phyloP scores from a whole-genome alignment of 2,329 filamentous ascomycete species.

The Alternaria arbusti region DNA sequence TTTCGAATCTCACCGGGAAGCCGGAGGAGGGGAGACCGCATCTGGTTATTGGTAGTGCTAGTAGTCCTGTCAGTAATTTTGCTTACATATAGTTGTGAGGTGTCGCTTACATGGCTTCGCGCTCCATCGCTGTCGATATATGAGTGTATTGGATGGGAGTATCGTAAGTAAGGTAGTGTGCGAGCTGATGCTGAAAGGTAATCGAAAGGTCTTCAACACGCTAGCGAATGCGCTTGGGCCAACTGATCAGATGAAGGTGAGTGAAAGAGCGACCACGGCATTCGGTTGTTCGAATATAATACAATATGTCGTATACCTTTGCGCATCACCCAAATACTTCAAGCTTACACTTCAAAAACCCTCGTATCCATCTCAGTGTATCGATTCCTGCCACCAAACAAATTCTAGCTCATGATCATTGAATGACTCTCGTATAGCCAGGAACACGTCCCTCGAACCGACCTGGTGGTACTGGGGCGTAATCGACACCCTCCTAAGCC shows the following conservation, averaged over 20 bases:
- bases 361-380: neutral
- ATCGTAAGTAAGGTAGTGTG: neutral
- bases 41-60: neutral
- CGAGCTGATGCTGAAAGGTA: no score
- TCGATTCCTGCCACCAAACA: neutral
- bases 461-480: neutral
- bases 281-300: neutral
- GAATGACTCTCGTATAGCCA: neutral
- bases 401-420: neutral
- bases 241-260: neutral
- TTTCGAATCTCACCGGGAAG: neutral
- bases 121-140: fast-evolving
- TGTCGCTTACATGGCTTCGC: neutral
- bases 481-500: neutral
- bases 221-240: neutral
- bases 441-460: neutral
- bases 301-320: neutral
- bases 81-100: neutral
- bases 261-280: neutral
- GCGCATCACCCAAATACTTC: neutral
- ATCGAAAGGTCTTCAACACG: neutral
- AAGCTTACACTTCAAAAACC: neutral
- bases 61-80: neutral
- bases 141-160: fast-evolving
- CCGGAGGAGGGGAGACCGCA: neutral